Base-by-base conservation (phyloP, 495 filamentous ascomycete species). In the Xylaria longipes region DNA sequence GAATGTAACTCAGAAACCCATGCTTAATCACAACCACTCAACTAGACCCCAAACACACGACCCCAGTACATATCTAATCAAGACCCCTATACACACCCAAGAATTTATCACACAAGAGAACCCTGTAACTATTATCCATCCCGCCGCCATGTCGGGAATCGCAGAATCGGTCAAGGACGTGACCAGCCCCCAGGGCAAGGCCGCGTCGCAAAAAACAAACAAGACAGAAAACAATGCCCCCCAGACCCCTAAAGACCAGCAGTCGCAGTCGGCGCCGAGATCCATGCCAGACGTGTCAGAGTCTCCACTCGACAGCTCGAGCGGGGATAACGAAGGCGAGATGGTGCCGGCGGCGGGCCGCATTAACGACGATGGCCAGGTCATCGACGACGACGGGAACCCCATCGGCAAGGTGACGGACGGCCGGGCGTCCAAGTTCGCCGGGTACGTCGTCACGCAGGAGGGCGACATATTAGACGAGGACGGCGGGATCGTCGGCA, bases 391-490 rank as follows among this genome's bases (percentile, higher is more conserved):
- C 4, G 83, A 85, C 33, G 87, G 87, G 17, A 87, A 84, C 48
- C 82, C 86, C 0, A 80, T 91, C 57, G 90, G 90, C 31, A 87
- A 88, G 72, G 79, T 92, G 14, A 81, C 84, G 41, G 87, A 91
- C 78, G 89, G 89, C 27, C 87, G 91, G 68, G 75, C 87, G 1
- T 86, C 70, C 73, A 90, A 89, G 73, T 76, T 91, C 4, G 73
- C 84, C 31, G 88, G 88, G 48, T 85, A 84, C 66, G 80, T 83
- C 35, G 84, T 89, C 41, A 89, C 91, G 9, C 86, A 85, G 41
- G 84, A 91, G 76, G 90, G 89, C 17, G 88, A 91, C 64, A 89
- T 91, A 76, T 85, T 89, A 77, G 86, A 91, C 72, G 87, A 85
- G 70, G 83, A 86, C 61, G 89, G 90, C 39, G 85, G 88, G 9